Evolutionary conservation across 108 stramenopile species (phyloP).

Genomic region (Cyclotella cryptica): DNA sequence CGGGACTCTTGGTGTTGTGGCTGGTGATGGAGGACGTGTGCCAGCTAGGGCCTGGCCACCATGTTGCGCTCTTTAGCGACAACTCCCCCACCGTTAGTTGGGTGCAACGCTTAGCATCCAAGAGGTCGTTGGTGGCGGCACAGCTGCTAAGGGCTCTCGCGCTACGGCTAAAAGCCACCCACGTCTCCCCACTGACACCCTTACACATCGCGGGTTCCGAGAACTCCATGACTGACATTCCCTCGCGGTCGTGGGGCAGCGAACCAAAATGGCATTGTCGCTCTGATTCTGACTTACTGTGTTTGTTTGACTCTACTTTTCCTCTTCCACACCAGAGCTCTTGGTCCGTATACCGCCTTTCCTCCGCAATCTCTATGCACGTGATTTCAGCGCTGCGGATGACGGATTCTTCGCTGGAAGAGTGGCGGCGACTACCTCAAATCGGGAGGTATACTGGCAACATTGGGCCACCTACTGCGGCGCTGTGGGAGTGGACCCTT

Average conservation of each 20-base stretch:
- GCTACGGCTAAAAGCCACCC: background rate
- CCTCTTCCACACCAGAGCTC: slow-evolving; percentile 15
- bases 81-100: slow-evolving; percentile 11
- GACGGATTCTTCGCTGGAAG: too few species aligned
- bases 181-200: slow-evolving; percentile 12
- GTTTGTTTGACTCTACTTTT: background rate
- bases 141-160: slow-evolving; percentile 12
- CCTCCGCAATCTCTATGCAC: too few species aligned
- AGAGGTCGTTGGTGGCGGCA: background rate
- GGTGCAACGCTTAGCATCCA: slow-evolving; percentile 7
- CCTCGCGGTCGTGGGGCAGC: slow-evolving; percentile 28
- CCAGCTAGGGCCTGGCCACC: background rate
- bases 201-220: slow-evolving; percentile 7
- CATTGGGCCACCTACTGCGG: too few species aligned
- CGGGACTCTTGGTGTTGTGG: slow-evolving; percentile 26
- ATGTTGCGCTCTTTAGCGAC: too few species aligned
- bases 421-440: too few species aligned
- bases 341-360: slow-evolving; percentile 20
- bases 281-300: slow-evolving; percentile 2
- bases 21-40: slow-evolving; percentile 18
- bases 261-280: slow-evolving; percentile 1
- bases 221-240: slow-evolving; percentile 15
- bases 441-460: too few species aligned
- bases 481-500: too few species aligned
- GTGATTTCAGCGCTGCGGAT: too few species aligned